Evolutionary conservation across 2,329 filamentous ascomycete genomes (phyloP).

Genomic region (Reticulascus tulasneorum): DNA sequence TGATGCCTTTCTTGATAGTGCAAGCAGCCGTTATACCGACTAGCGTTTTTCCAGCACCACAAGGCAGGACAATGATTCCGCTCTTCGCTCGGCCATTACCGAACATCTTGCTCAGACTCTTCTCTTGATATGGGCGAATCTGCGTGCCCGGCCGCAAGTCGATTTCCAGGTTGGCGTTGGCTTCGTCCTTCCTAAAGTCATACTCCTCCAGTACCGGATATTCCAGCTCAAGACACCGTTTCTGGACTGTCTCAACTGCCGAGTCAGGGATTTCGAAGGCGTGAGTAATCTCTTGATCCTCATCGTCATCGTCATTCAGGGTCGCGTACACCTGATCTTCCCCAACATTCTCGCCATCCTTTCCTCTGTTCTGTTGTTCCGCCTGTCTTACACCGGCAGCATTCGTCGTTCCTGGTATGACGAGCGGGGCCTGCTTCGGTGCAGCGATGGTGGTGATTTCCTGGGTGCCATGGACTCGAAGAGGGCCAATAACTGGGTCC

Average conservation of each 20-base stretch:
- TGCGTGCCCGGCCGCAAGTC: slow-evolving; percentile 85
- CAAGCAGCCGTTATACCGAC: slow-evolving; percentile 98
- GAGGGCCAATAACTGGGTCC: slow-evolving; percentile 75
- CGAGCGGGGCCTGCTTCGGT: slow-evolving; percentile 79
- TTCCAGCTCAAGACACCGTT: slow-evolving; percentile 80
- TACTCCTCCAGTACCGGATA: slow-evolving; percentile 94
- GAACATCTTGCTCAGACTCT: slow-evolving; percentile 98
- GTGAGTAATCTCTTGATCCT: slow-evolving; percentile 83
- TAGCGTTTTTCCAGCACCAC: slow-evolving; percentile 92
- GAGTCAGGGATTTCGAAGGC: slow-evolving; percentile 86
- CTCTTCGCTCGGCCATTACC: slow-evolving; percentile 96
- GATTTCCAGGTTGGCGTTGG: slow-evolving; percentile 89
- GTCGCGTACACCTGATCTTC: slow-evolving; percentile 68
- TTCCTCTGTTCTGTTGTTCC: slow-evolving; percentile 37
- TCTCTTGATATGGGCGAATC: slow-evolving; percentile 94
- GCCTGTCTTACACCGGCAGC: slow-evolving; percentile 84
- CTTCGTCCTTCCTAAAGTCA: slow-evolving; percentile 87
- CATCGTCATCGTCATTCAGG: slow-evolving; percentile 79
- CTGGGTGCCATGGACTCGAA: slow-evolving; percentile 66
- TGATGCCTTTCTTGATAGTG: slow-evolving; percentile 94
- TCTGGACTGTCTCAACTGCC: slow-evolving; percentile 81
- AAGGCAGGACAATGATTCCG: slow-evolving; percentile 94
- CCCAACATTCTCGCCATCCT: slow-evolving; percentile 47
- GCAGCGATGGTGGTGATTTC: slow-evolving; percentile 78
- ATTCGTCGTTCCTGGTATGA: slow-evolving; percentile 92